Evolutionary conservation across 768 basidiomycete genomes (phyloP).

Genomic region (Candolleomyces aberdarensis): DNA sequence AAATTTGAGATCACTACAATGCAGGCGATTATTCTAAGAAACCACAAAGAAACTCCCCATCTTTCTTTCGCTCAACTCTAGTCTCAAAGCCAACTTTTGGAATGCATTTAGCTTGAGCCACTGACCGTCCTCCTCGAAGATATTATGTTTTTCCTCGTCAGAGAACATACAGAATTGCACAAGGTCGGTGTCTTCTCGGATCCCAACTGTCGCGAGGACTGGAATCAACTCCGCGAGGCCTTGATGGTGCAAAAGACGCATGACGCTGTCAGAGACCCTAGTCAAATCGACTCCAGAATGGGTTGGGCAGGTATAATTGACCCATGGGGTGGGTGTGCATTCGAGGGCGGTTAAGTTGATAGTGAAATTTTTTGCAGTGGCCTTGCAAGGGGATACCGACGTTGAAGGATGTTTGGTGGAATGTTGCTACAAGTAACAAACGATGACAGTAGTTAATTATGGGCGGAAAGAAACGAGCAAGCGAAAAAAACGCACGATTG

Average conservation of each 20-base stretch:
- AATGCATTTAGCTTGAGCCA: constrained; percentile 1
- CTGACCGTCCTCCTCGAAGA: neutral
- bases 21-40: neutral
- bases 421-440: no score
- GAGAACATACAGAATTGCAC: neutral
- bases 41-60: neutral
- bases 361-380: no score
- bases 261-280: neutral
- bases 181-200: neutral
- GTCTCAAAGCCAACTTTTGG: constrained; percentile 2
- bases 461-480: neutral
- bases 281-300: neutral
- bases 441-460: no score
- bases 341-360: no score
- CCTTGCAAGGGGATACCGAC: no score
- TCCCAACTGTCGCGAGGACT: neutral
- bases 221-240: neutral
- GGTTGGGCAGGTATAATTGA: neutral
- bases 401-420: no score
- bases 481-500: neutral
- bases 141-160: neutral
- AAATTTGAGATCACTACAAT: constrained; percentile 11
- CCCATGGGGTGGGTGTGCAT: no score
- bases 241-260: neutral
- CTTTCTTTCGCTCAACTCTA: constrained; percentile 1